Evolutionary conservation across 768 basidiomycete genomes (phyloP), one percentile per base, ranked within the genome.

Genomic region (Boletus rubescentipes): DNA sequence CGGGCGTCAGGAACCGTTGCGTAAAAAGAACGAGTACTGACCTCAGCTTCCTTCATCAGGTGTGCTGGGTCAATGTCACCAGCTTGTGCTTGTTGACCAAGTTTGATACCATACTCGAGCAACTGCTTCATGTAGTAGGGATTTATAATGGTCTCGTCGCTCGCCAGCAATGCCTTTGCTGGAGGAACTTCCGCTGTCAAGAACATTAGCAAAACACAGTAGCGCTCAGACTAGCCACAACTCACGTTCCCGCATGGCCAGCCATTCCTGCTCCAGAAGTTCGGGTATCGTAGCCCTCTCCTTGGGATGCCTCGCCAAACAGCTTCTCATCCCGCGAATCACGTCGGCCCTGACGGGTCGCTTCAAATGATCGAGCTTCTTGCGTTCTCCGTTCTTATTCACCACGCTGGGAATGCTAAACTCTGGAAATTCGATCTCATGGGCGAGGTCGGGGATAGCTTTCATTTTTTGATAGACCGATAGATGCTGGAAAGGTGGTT

Each of bases 381-480:
- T 70, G 49, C 68, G 65, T 38, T 72, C 70, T 11, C 69, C 70
- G 23, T 23, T 66, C 58, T 72, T 72, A 46, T 61, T 67, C 42
- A 70, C 68, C 5, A 70, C 46, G 77, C 56, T 81, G 76, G 43
- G 81, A 75, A 20, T 45, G 35, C 89, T 77, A 58, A 81, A 79
- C 39, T 85, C 84, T 2, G 92, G 90, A 67, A 87, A 98, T n/a
- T 86, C 81, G 63, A 99, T 97, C 21, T 77, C 71, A 61, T 93
- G 79, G 1, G 76, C 72, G 11, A 81, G 73, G 70, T 95, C 88
- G 10, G 93, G 91, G 61, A 99, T 99, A 9, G 90, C 90, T 60
- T 87, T 87, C 90, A 98, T 94, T 75, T 97, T 98, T 63, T 91
- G 87, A 45, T 83, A 83, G 35, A 94, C 79, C 5, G 84, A 82